Evolutionary conservation across 768 basidiomycete genomes (phyloP), one percentile per base, ranked within the genome.

Genomic region (Leucocoprinus sp.): DNA sequence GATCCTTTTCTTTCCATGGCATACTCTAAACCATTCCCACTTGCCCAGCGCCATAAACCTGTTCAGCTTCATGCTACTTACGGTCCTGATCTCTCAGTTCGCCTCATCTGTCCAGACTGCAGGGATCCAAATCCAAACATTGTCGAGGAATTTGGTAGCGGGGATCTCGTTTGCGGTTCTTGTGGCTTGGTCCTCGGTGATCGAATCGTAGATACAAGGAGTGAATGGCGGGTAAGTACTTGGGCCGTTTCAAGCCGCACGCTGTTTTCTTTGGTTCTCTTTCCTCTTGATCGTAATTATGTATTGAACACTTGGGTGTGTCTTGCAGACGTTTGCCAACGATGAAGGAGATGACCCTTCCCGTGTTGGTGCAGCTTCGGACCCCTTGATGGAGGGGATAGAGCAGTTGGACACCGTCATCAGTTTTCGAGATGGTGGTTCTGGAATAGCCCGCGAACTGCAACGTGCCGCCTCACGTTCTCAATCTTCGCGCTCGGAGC

Each of bases 311-410:
- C 33, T 17, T 34, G 38, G 45, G 45, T 31, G 12, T 18, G 21
- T 18, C 19, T 50, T 49, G 12, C 57, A 97, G 88, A 98, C 96
- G 50, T 99, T 99, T 65, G 96, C 96, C 54, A 96, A 98, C 61
- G 95, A 97, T 57, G 96, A 99, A 71, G 93, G 95, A 51, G 95
- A 97, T 62, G 96, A 99, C 63, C 96, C 96, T 52, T 98, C 96
- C 54, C 96, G 96, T 85, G 96, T 99, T 55, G 96, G 96, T 68
- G 93, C 91, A 44, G 92, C 93, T 35, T 80, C 84, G 15, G 92
- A 97, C 64, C 91, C 93, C 23, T 68, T 93, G 34, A 74, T 98
- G 68, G 92, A 97, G 62, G 93, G 92, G 29, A 84, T 91, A 56
- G 93, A 96, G 58, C 88, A 95, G 62, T 76, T 98, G 37, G 86